Percentiles rank a stretch among this genome's conserved stretches.
Conservation (phyloP, 345 rosid species). For the Anastatica hierochuntica region DNA sequence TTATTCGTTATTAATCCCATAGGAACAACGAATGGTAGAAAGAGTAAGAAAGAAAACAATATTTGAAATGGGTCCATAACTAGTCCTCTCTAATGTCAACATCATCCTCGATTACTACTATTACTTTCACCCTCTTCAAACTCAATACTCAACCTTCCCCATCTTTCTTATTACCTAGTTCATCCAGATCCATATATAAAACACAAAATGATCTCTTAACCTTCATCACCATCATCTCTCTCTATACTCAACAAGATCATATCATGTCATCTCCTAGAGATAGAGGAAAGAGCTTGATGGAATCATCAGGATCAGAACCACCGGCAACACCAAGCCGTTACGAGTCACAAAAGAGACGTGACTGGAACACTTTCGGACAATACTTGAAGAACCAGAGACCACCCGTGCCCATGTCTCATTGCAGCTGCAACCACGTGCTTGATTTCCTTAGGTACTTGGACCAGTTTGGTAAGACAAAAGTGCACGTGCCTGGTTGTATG, state of each 20-base stretch:
- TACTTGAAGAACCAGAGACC: slow-evolving; percentile 63
- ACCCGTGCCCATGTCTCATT: slow-evolving; percentile 50
- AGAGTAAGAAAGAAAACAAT: no score
- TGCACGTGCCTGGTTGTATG: slow-evolving; percentile 64
- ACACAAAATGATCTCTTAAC: slow-evolving; percentile 13
- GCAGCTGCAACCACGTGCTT: slow-evolving; percentile 56
- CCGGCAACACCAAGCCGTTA: slow-evolving; percentile 54
- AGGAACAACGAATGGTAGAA: no score
- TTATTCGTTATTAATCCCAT: no score
- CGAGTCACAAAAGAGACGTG: slow-evolving; percentile 69
- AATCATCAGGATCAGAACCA: slow-evolving; percentile 30
- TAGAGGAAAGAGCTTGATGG: slow-evolving; percentile 27
- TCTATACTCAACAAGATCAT: slow-evolving; percentile 3
- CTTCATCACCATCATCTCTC: not conserved
- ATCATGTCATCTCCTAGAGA: slow-evolving; percentile 28
- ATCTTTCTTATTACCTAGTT: slow-evolving; percentile 14
- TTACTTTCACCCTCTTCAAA: no score
- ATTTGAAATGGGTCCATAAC: no score
- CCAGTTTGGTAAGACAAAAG: slow-evolving; percentile 78
- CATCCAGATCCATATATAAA: slow-evolving; percentile 19
- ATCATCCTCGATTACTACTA: no score
- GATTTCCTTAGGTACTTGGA: slow-evolving; percentile 65
- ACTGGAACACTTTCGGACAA: slow-evolving; percentile 82
- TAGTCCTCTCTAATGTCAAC: no score
- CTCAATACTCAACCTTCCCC: slow-evolving; percentile 11